These are phyloP conservation scores for Corymbia citriodora DNA, from an alignment of 441 rosid species.

Conservation along the genomic window DNA sequence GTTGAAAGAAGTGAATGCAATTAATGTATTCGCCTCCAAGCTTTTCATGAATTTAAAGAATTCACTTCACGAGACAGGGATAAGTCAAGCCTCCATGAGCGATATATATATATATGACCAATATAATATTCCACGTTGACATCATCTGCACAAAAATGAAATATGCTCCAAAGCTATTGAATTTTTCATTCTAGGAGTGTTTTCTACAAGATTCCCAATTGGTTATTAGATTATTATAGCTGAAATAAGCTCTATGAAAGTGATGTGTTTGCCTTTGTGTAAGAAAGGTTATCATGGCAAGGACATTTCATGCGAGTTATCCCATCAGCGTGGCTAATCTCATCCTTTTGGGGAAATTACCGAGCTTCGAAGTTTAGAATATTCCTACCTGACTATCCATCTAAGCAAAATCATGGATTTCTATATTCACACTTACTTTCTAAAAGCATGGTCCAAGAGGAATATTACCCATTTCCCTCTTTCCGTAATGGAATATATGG, in stretches of 20 bases:
- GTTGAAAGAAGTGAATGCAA: conserved; percentile 52
- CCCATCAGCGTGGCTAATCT: background rate
- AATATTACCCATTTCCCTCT: background rate
- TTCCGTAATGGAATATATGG: background rate
- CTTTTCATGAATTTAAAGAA: conserved; percentile 5
- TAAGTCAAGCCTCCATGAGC: background rate
- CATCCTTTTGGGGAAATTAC: background rate
- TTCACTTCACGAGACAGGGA: background rate
- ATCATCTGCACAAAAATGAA: background rate
- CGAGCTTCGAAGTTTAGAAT: background rate
- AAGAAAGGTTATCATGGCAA: background rate
- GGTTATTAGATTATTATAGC: background rate
- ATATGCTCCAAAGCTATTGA: background rate
- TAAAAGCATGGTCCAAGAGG: background rate
- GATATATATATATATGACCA: background rate
- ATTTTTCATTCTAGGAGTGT: background rate
- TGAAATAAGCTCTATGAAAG: background rate
- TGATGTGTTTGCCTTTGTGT: background rate
- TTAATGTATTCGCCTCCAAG: conserved; percentile 73
- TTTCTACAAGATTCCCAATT: background rate
- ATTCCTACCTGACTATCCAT: background rate
- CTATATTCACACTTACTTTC: background rate
- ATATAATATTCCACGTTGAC: background rate
- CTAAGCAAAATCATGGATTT: background rate
- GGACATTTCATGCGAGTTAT: background rate